Evolutionary conservation across 306 rosid genomes (phyloP).

Genomic region (Citrullus mucosospermus): DNA sequence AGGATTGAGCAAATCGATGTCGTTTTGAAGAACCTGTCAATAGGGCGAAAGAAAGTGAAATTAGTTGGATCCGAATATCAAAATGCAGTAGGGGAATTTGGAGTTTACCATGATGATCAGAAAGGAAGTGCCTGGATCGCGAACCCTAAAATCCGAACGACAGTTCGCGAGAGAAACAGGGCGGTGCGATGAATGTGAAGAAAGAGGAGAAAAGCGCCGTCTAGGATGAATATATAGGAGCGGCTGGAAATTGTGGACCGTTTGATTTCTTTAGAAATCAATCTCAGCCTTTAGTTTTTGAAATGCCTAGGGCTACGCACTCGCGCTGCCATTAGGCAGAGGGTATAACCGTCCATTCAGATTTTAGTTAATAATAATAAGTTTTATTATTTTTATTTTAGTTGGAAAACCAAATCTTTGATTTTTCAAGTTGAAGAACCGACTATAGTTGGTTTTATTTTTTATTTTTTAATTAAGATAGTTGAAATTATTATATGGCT

Average conservation of each 20-base stretch:
- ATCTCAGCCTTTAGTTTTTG: background rate
- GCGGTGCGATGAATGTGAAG: background rate
- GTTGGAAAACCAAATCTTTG: no score
- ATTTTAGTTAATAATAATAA: background rate
- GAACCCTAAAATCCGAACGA: background rate
- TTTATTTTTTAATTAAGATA: no score
- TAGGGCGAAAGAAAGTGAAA: background rate
- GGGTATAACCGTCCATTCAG: background rate
- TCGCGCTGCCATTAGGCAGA: background rate
- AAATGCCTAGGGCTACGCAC: background rate
- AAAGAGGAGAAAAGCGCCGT: background rate
- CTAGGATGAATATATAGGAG: background rate
- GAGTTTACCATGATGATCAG: conserved; percentile 1
- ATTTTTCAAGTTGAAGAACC: no score
- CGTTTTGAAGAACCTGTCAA: conserved; percentile 43
- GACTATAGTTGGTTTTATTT: no score
- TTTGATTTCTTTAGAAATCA: background rate
- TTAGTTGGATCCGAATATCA: background rate
- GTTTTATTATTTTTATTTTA: no score
- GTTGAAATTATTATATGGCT: no score
- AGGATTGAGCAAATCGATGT: conserved; percentile 47
- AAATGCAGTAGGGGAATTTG: background rate
- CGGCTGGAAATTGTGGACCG: background rate
- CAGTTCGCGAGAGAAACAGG: background rate
- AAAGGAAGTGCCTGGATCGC: background rate